Percentiles rank a stretch among this genome's conserved stretches.
These are phyloP conservation scores for Musa beccarii DNA, from an alignment of 176 grass and related monocot species.

Conservation along the genomic window DNA sequence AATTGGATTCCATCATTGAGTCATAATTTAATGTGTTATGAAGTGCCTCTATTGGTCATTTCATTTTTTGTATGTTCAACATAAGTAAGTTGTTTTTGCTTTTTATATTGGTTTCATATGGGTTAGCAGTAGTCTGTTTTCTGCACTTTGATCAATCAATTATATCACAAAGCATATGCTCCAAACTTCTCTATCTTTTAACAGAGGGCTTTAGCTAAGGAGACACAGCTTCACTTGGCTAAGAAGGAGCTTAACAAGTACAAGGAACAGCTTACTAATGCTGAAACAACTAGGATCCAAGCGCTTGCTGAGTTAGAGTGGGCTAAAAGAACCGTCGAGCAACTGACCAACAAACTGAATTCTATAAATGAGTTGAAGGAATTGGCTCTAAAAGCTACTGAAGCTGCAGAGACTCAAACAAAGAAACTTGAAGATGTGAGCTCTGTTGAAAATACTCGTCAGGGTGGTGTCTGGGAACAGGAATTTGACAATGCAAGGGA, in stretches of 20 bases:
- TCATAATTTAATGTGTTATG: too few species aligned
- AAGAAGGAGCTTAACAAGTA: conserved; percentile 87
- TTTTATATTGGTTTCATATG: neutral
- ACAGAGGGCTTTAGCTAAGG: conserved; percentile 66
- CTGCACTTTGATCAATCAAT: neutral
- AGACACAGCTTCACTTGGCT: conserved; percentile 74
- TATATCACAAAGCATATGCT: neutral
- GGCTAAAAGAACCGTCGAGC: conserved; percentile 66
- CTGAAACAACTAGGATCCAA: conserved; percentile 61
- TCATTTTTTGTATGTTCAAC: neutral
- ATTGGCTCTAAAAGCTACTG: conserved; percentile 55
- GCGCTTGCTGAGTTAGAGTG: conserved; percentile 71
- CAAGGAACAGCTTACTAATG: conserved; percentile 67
- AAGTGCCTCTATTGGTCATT: neutral
- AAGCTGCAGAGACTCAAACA: conserved; percentile 68
- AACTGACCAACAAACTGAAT: conserved; percentile 56
- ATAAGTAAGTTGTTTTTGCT: neutral
- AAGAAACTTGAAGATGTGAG: conserved; percentile 53
- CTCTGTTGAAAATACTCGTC: conserved; percentile 35
- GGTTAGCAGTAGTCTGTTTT: neutral
- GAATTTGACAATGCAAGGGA: conserved; percentile 67
- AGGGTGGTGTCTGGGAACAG: conserved; percentile 51
- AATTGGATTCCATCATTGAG: too few species aligned
- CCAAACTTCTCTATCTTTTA: conserved; percentile 9
- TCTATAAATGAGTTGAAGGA: conserved; percentile 77